phyloP scores from a whole-genome alignment of 495 filamentous ascomycete species.

The Jackrogersella minutella region DNA sequence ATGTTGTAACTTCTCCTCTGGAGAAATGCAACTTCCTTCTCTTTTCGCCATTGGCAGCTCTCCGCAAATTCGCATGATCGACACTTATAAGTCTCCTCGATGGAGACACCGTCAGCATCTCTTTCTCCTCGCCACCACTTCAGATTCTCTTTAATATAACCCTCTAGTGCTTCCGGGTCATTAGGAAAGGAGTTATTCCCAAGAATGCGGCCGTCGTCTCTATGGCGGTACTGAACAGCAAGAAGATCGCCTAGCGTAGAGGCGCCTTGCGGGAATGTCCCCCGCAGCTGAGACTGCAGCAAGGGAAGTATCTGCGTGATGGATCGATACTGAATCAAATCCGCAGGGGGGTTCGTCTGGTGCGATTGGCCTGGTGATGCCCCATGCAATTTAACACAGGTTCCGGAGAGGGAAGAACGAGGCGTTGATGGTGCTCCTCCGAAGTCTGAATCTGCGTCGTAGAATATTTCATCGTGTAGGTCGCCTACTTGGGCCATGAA shows the following conservation, averaged over 20 bases:
- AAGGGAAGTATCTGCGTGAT: conserved; percentile 51
- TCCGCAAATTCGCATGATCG: conserved; percentile 63
- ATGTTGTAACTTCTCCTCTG: conserved; percentile 20
- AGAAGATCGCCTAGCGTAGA: conserved; percentile 63
- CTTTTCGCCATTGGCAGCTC: conserved; percentile 61
- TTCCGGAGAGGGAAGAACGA: neutral
- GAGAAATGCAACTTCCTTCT: conserved; percentile 45
- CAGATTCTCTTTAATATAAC: conserved; percentile 74
- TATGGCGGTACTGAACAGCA: conserved; percentile 68
- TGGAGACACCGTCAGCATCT: conserved; percentile 76
- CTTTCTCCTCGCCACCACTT: conserved; percentile 88
- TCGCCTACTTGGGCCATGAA: conserved; percentile 82
- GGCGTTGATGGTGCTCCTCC: conserved; percentile 11
- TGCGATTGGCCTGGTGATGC: neutral
- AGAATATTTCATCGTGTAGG: conserved; percentile 67
- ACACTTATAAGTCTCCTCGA: conserved; percentile 94
- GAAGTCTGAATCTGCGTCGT: conserved; percentile 45
- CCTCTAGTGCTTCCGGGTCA: conserved; percentile 65
- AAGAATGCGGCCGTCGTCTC: conserved; percentile 62
- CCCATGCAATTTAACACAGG: neutral
- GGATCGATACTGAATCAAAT: conserved; percentile 52
- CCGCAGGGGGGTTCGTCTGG: conserved; percentile 49
- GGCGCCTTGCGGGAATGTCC: conserved; percentile 62
- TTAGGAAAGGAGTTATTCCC: conserved; percentile 75
- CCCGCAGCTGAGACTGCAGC: conserved; percentile 57